Conservation (phyloP, 2,329 filamentous ascomycete genomes). For the Trichoderma pleuroti region DNA sequence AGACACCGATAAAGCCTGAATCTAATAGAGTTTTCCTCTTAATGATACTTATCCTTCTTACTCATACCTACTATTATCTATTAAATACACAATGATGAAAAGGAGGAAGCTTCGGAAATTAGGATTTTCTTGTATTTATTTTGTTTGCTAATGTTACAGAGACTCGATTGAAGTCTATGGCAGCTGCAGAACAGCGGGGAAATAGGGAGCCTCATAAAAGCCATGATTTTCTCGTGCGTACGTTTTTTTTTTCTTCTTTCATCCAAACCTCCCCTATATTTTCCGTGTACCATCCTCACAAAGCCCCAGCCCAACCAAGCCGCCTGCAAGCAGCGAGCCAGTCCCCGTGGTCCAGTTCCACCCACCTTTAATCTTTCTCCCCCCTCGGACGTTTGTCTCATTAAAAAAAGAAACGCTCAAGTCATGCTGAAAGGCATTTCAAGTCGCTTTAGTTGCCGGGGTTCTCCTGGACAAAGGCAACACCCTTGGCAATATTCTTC, state of each 20-base stretch:
- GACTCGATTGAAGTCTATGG: slow-evolving; percentile 35
- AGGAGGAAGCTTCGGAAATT: neutral
- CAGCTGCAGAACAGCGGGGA: slow-evolving; percentile 30
- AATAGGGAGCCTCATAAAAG: slow-evolving; percentile 22
- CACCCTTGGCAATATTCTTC: slow-evolving; percentile 95
- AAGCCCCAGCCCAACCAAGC: slow-evolving; percentile 21
- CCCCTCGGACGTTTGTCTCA: slow-evolving; percentile 1
- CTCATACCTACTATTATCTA: too few species aligned
- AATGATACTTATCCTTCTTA: neutral
- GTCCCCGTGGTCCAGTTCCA: neutral
- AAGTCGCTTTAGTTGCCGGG: slow-evolving; percentile 54
- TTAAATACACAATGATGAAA: neutral
- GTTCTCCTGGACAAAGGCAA: slow-evolving; percentile 57
- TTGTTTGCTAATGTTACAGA: slow-evolving; percentile 35
- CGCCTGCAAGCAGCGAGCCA: slow-evolving; percentile 18
- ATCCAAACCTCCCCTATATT: slow-evolving; percentile 14
- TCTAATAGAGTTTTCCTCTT: slow-evolving; percentile 1
- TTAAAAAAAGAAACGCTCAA: neutral
- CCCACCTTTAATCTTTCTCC: neutral
- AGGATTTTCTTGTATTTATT: neutral
- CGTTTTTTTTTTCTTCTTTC: neutral
- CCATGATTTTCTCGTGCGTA: slow-evolving; percentile 20
- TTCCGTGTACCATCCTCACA: slow-evolving; percentile 17
- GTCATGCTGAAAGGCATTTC: neutral
- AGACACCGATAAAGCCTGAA: neutral